These are phyloP conservation scores for Boletus rubescentipes DNA, from an alignment of 768 basidiomycete species.

Conservation along the genomic window DNA sequence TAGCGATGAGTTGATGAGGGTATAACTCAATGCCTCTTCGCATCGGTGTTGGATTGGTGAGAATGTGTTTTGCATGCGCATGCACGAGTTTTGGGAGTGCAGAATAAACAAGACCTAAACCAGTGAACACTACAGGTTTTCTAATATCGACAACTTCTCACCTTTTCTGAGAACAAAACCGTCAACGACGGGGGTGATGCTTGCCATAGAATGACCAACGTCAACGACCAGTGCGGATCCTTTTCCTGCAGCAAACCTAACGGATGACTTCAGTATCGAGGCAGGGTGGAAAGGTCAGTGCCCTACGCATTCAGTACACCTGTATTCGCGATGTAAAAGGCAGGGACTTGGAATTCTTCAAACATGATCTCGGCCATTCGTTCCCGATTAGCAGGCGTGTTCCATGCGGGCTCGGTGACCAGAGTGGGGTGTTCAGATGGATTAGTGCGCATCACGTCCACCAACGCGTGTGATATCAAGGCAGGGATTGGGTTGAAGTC, in stretches of 20 bases:
- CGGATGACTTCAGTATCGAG: slow-evolving; percentile 10
- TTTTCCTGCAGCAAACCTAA: slow-evolving; percentile 92
- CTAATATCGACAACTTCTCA: slow-evolving; percentile 22
- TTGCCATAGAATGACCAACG: slow-evolving; percentile 84
- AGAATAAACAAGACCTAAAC: slow-evolving; percentile 73
- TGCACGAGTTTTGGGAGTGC: slow-evolving; percentile 78
- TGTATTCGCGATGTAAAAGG: slow-evolving; percentile 95
- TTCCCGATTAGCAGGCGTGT: slow-evolving; percentile 88
- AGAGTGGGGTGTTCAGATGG: slow-evolving; percentile 88
- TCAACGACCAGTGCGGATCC: slow-evolving; percentile 97
- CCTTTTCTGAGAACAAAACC: slow-evolving; percentile 98
- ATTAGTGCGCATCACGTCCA: slow-evolving; percentile 72
- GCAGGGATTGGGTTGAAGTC: slow-evolving; percentile 77
- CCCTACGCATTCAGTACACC: slow-evolving; percentile 88
- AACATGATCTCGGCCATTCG: slow-evolving; percentile 97
- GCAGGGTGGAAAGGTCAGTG: slow-evolving; percentile 23
- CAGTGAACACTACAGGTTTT: not conserved
- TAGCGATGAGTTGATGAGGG: slow-evolving; percentile 89
- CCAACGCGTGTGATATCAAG: slow-evolving; percentile 72
- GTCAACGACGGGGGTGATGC: slow-evolving; percentile 94
- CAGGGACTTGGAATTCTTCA: slow-evolving; percentile 92
- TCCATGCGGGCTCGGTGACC: slow-evolving; percentile 96
- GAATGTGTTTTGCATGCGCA: slow-evolving; percentile 70
- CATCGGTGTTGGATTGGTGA: slow-evolving; percentile 46
- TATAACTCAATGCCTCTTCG: slow-evolving; percentile 66